Conservation (phyloP, 306 rosid genomes). For the Inga laurina region DNA sequence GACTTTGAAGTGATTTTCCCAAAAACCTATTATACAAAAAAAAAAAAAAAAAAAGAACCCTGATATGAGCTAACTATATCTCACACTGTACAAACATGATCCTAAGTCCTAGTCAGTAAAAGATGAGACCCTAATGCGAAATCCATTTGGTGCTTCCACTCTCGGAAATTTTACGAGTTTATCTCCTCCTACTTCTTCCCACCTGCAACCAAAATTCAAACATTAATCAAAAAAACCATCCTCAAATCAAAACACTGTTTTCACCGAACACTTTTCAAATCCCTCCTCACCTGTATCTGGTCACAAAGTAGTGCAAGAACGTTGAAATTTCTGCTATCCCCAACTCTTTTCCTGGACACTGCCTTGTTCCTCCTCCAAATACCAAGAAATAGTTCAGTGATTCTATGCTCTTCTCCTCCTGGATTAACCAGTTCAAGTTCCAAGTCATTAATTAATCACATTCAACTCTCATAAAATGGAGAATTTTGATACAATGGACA, state of each 20-base stretch:
- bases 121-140: conserved; percentile 79
- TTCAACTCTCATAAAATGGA: background rate
- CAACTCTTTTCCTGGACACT: conserved; percentile 91
- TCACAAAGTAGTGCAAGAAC: conserved; percentile 85
- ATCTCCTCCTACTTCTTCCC: conserved; percentile 99
- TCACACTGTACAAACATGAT: conserved; percentile 52
- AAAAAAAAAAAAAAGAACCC: background rate
- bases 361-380: conserved; percentile 94
- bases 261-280: background rate
- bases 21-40: conserved; percentile 42
- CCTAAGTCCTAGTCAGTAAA: conserved; percentile 39
- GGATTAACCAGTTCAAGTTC: conserved; percentile 32
- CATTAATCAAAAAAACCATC: background rate
- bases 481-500: background rate
- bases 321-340: conserved; percentile 90
- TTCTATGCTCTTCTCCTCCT: conserved; percentile 82
- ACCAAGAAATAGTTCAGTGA: conserved; percentile 61
- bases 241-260: background rate
- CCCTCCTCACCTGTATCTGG: conserved; percentile 81
- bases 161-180: conserved; percentile 91
- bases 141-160: conserved; percentile 95
- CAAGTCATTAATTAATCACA: background rate
- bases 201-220: conserved; percentile 47
- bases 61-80: conserved; percentile 35
- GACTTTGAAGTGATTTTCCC: too few species aligned